Evolutionary conservation across 2,329 filamentous ascomycete genomes (phyloP).

Genomic region (Rhinocladiella mackenziei): DNA sequence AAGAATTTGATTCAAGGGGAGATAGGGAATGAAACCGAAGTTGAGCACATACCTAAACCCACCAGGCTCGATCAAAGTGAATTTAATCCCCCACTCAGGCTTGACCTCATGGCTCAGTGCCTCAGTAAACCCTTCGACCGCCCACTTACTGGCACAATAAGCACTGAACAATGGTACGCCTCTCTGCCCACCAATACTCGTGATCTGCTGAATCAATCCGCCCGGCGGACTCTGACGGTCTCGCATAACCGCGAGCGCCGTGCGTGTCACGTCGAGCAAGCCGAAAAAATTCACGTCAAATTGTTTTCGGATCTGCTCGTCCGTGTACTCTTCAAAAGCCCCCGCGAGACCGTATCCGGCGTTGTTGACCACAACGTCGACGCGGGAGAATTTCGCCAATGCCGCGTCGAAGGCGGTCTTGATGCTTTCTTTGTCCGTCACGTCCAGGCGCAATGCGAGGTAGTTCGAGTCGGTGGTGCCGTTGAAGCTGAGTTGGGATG

Average conservation of each 20-base stretch:
- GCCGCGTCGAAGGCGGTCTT: slow-evolving; percentile 42
- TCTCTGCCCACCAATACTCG: slow-evolving; percentile 48
- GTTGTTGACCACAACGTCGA: slow-evolving; percentile 61
- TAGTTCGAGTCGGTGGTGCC: slow-evolving; percentile 38
- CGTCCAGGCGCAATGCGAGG: slow-evolving; percentile 51
- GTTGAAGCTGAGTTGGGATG: slow-evolving; percentile 23
- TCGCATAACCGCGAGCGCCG: slow-evolving; percentile 30
- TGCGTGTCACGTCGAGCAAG: slow-evolving; percentile 49
- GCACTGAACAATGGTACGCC: slow-evolving; percentile 37
- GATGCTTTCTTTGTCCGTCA: slow-evolving; percentile 44
- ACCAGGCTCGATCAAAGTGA: slow-evolving; percentile 31
- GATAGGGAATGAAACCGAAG: background rate
- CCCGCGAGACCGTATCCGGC: slow-evolving; percentile 56
- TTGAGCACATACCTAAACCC: slow-evolving; percentile 27
- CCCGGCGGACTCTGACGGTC: slow-evolving; percentile 37
- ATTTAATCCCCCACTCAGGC: slow-evolving; percentile 43
- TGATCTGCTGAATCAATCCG: slow-evolving; percentile 54
- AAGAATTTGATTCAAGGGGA: no score
- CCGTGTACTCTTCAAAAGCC: slow-evolving; percentile 51
- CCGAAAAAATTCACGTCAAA: slow-evolving; percentile 61
- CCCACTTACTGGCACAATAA: slow-evolving; percentile 46
- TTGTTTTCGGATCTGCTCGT: slow-evolving; percentile 49
- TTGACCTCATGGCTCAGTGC: slow-evolving; percentile 44
- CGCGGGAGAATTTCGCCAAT: slow-evolving; percentile 49
- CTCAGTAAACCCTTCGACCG: slow-evolving; percentile 48